Evolutionary conservation across 768 basidiomycete genomes (phyloP), one percentile per base, ranked within the genome.

Genomic region (Lentinula edodes): DNA sequence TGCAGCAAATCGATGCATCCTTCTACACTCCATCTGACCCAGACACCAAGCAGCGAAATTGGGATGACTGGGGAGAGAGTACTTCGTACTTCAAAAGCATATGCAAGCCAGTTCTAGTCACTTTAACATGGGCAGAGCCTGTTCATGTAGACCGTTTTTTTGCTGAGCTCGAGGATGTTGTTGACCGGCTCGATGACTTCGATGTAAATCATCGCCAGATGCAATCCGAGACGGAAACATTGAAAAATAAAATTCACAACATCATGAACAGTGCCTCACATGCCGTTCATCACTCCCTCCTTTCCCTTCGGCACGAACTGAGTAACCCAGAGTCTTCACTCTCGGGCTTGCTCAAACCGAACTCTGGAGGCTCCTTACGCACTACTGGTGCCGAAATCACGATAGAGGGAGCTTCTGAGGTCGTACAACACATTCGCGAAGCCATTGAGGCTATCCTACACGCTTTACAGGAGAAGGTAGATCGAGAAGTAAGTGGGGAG

Each of bases 261-360:
- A 56, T 56, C 28, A 56, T 56, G 55, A 56, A 56, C 55, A 34
- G 1, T 28, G 41, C 55, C 20, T 56, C 55, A 34, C 55, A 56
- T 43, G 55, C 55, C 13, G 55, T 56, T 13, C 55, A 56, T 56
- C 55, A 9, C 6, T 38, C 55, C 12, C 55, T 56, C 9, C 12
- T 55, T 39, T 39, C 53, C 10, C 53, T 55, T 18, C 38, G 43
- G 34, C 18, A 8, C 23, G 10, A 42, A 28, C 28, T 56, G 9
- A 13, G 41, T 5, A 43, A 43, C 8, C 23, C n/a, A 9, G 23
- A 56, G 18, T 9, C 39, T 4, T 20, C 39, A 10, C 52, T 16
- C 3, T n/a, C 53, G 18, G 18, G 10, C 38, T 39, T 16, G 53
- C 6, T 15, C 9, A 52, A 38, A 20, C 28, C 45, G 2, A 46